Evolutionary conservation across 2,329 filamentous ascomycete species (phyloP).

Genomic region (Stachybotrys chlorohalonatus): DNA sequence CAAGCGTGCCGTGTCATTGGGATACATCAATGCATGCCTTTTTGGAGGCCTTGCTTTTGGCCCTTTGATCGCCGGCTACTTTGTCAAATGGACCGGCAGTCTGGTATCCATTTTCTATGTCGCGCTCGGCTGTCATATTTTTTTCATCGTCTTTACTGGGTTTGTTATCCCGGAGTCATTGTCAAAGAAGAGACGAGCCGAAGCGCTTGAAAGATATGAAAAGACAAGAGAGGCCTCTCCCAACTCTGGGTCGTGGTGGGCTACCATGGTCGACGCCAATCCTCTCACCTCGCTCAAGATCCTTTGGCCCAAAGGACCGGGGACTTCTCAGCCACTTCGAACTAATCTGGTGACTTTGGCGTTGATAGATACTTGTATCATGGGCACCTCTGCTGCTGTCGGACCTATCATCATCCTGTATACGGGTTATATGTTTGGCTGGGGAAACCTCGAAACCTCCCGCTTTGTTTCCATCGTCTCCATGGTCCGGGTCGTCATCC

Average conservation of each 20-base stretch:
- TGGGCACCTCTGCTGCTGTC: conserved; percentile 73
- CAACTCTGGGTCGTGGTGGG: conserved; percentile 17
- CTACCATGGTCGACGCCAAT: conserved; percentile 42
- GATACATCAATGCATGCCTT: conserved; percentile 81
- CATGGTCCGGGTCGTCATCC: conserved; percentile 61
- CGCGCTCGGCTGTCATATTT: conserved; percentile 59
- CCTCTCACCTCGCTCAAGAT: conserved; percentile 70
- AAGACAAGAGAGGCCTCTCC: conserved; percentile 31
- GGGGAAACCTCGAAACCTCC: conserved; percentile 73
- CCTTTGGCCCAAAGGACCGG: conserved; percentile 62
- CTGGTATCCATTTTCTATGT: conserved; percentile 81
- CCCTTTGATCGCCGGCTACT: conserved; percentile 69
- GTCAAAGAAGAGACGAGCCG: conserved; percentile 59
- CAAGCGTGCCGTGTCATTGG: conserved; percentile 72
- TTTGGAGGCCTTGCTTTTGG: conserved; percentile 86
- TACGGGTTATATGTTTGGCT: conserved; percentile 68
- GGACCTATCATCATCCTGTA: conserved; percentile 81
- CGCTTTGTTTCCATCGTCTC: conserved; percentile 76
- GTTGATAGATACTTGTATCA: conserved; percentile 70
- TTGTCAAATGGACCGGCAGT: conserved; percentile 67
- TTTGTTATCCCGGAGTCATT: conserved; percentile 79
- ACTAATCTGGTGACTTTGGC: conserved; percentile 78
- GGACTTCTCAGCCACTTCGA: conserved; percentile 50
- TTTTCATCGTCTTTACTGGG: conserved; percentile 64
- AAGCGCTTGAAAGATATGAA: conserved; percentile 60